Evolutionary conservation across 352 stramenopile genomes (phyloP).

Genomic region (Phytophthora ramorum): DNA sequence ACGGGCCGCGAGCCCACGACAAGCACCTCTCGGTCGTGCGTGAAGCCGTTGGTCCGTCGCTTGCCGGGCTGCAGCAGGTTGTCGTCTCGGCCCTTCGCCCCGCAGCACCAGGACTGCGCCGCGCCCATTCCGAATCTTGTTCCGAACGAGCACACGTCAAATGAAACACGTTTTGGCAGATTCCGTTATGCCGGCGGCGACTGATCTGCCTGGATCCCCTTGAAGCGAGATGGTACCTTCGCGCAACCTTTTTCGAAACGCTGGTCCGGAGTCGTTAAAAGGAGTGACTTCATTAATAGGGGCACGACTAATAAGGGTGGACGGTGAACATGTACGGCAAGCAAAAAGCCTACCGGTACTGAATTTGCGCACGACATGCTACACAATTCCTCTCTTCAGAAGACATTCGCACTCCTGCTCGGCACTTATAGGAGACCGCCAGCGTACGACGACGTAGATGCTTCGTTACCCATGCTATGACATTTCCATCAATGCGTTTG

Average conservation of each 20-base stretch:
- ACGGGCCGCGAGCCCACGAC: slow-evolving; percentile 24
- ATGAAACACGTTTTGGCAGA: slow-evolving; percentile 18
- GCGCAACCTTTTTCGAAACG: slow-evolving; percentile 11
- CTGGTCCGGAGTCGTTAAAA: neutral
- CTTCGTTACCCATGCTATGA: too few relatives aligned
- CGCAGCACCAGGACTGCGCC: slow-evolving; percentile 64
- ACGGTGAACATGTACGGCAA: too few relatives aligned
- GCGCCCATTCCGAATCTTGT: slow-evolving; percentile 39
- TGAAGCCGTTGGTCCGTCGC: slow-evolving; percentile 54
- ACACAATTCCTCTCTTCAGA: too few relatives aligned
- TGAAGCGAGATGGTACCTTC: slow-evolving; percentile 16
- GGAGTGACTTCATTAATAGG: too few relatives aligned
- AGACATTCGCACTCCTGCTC: too few relatives aligned
- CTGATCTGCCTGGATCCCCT: slow-evolving; percentile 21
- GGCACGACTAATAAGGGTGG: too few relatives aligned
- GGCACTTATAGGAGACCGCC: too few relatives aligned
- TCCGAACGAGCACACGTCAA: neutral
- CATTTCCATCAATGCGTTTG: too few relatives aligned
- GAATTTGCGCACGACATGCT: too few relatives aligned
- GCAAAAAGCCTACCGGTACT: too few relatives aligned
- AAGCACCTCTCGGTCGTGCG: slow-evolving; percentile 41
- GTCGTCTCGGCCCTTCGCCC: slow-evolving; percentile 44
- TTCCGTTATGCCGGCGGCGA: slow-evolving; percentile 25
- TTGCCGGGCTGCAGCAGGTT: slow-evolving; percentile 48
- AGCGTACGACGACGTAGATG: too few relatives aligned